These are phyloP conservation scores for Aspergillus affinis DNA, from an alignment of 495 filamentous ascomycete genomes.

Conservation along the genomic window DNA sequence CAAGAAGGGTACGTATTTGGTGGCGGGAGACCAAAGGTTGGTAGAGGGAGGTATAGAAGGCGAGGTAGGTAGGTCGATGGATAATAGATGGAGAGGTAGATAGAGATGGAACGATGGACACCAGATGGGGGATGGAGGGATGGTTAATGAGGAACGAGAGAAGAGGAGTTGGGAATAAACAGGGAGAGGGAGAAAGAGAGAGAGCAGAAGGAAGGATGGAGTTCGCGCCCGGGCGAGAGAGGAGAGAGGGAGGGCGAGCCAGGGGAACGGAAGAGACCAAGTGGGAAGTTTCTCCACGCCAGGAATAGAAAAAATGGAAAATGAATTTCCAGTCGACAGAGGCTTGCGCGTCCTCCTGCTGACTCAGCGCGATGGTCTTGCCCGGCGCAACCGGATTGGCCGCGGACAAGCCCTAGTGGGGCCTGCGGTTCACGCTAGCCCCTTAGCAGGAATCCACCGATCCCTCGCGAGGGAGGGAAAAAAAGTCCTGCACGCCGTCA, in stretches of 20 bases:
- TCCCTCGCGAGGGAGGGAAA: not conserved
- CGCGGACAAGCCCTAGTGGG: not conserved
- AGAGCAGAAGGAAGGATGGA: slow-evolving; percentile 11
- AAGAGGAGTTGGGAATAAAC: slow-evolving; percentile 1
- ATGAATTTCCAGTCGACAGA: slow-evolving; percentile 16
- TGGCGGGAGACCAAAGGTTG: not conserved
- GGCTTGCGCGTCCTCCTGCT: slow-evolving; percentile 43
- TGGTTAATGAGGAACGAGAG: slow-evolving; percentile 4
- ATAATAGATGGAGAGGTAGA: not conserved
- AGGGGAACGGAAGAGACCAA: slow-evolving; percentile 13
- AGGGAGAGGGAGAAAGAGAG: slow-evolving; percentile 12
- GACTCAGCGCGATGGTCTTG: slow-evolving; percentile 29
- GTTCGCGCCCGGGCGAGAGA: slow-evolving; percentile 6
- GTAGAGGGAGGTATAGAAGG: no score
- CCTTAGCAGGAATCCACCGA: slow-evolving; percentile 12
- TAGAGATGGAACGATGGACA: not conserved
- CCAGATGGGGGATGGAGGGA: not conserved
- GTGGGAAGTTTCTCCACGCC: slow-evolving; percentile 18
- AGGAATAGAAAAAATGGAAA: slow-evolving; percentile 28
- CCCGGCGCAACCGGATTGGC: slow-evolving; percentile 11
- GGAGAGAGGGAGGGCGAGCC: slow-evolving; percentile 10
- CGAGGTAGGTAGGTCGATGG: not conserved
- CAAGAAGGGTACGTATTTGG: not conserved
- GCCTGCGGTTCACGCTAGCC: slow-evolving; percentile 6
- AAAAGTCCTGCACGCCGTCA: not conserved